Conservation (phyloP, 164 flowering plant genomes). For the Hamamelis virginiana region DNA sequence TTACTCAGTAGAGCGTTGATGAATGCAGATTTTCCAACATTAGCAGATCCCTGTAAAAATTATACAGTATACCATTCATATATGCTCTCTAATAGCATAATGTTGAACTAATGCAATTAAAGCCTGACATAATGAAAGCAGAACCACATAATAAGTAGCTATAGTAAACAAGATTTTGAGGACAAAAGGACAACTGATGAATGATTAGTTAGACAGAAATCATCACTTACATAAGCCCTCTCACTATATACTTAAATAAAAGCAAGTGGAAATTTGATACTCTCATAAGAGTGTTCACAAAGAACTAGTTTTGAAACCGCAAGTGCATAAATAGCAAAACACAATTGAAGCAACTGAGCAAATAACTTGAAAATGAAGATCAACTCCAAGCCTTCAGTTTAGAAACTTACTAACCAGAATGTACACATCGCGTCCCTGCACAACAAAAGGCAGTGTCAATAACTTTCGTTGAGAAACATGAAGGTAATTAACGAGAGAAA, state of each 20-base stretch:
- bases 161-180: neutral
- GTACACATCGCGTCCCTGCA: slow-evolving; percentile 98
- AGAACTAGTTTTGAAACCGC: neutral
- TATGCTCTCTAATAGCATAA: too few species aligned
- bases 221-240: neutral
- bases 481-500: neutral
- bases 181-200: neutral
- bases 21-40: slow-evolving; percentile 98
- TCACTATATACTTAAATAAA: neutral
- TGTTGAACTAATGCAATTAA: too few species aligned
- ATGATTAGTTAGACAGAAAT: neutral
- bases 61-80: slow-evolving; percentile 10
- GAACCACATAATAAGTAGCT: too few species aligned
- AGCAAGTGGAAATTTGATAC: neutral
- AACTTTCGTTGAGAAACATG: neutral
- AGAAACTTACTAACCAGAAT: slow-evolving; percentile 73
- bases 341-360: neutral
- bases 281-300: neutral
- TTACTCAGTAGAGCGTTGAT: slow-evolving; percentile 88
- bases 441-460: slow-evolving; percentile 16
- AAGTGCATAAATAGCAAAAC: neutral
- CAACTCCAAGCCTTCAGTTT: slow-evolving; percentile 10
- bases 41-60: slow-evolving; percentile 76
- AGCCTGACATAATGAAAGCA: too few species aligned
- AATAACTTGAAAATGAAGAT: neutral